These are phyloP conservation scores for Microcera coccophila DNA, from an alignment of 2,329 filamentous ascomycete genomes.

Conservation along the genomic window DNA sequence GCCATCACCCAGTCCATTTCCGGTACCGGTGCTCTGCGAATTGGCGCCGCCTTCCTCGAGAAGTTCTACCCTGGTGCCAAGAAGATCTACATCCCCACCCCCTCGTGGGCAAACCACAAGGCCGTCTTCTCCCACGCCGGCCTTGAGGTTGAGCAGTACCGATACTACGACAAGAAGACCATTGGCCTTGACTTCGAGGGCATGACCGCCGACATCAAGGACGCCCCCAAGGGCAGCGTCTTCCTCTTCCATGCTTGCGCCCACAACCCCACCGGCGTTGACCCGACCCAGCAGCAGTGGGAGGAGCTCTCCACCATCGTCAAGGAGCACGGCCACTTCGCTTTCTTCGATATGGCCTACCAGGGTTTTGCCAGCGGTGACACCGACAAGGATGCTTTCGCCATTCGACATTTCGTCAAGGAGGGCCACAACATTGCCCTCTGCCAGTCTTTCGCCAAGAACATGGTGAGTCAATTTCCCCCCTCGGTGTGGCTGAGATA, in stretches of 20 bases:
- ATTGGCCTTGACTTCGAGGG: conserved; percentile 97
- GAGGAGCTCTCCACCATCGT: conserved; percentile 80
- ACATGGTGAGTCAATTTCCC: conserved; percentile 65
- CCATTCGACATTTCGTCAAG: conserved; percentile 87
- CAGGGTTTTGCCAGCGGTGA: conserved; percentile 95
- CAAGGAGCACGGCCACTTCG: conserved; percentile 82
- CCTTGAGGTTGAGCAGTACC: conserved; percentile 88
- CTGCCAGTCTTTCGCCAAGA: conserved; percentile 96
- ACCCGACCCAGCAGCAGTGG: conserved; percentile 91
- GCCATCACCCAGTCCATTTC: conserved; percentile 98
- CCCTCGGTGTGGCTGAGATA: background rate
- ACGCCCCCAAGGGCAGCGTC: conserved; percentile 78
- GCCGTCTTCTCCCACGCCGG: conserved; percentile 94
- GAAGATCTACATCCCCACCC: conserved; percentile 93
- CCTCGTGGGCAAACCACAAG: conserved; percentile 97
- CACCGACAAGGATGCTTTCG: conserved; percentile 89
- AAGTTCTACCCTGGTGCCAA: conserved; percentile 89
- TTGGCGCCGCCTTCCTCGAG: conserved; percentile 88
- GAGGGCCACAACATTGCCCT: conserved; percentile 86
- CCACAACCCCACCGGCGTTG: conserved; percentile 96
- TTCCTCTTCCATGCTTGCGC: conserved; percentile 96
- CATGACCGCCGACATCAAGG: conserved; percentile 85
- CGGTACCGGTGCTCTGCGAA: conserved; percentile 90
- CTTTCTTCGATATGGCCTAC: conserved; percentile 99
- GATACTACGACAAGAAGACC: conserved; percentile 99